phyloP scores from a whole-genome alignment of 2,329 filamentous ascomycete species.

The Escovopsis sp. region DNA sequence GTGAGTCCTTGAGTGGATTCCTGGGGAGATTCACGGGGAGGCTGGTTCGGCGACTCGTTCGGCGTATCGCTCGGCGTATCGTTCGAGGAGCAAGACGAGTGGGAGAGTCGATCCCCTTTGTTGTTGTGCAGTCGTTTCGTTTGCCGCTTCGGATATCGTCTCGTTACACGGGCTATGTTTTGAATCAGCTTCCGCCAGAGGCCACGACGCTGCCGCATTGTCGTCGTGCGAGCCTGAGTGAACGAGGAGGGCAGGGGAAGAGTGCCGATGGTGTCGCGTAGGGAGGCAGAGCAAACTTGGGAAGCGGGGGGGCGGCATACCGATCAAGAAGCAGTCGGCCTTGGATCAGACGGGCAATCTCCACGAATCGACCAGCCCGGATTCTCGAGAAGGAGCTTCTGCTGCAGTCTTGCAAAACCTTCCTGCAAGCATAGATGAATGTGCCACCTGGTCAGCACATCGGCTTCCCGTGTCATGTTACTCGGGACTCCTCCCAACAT shows the following conservation, averaged over 20 bases:
- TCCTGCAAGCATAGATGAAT: no score
- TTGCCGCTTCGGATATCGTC: slow-evolving; percentile 8
- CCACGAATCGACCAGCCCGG: no score
- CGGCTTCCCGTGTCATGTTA: no score
- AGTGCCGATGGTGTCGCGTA: neutral
- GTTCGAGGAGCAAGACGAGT: no score
- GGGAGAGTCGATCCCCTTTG: neutral
- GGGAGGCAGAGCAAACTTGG: slow-evolving; percentile 1
- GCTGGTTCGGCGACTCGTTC: neutral
- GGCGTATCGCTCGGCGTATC: no score
- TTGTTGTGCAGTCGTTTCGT: neutral
- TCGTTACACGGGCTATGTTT: slow-evolving; percentile 14
- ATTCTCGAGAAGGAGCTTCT: no score
- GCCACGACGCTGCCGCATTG: slow-evolving; percentile 10
- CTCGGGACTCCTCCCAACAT: no score
- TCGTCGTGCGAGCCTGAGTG: slow-evolving; percentile 9
- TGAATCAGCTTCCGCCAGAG: slow-evolving; percentile 18
- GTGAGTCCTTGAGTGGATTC: neutral
- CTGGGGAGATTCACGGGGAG: neutral
- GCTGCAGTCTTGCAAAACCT: no score
- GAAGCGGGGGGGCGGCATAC: slow-evolving; percentile 3
- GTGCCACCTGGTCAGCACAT: no score
- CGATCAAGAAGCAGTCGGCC: slow-evolving; percentile 2
- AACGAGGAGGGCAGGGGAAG: slow-evolving; percentile 1
- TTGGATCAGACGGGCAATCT: neutral